Evolutionary conservation across 192 early-diverging fungal species (phyloP), one percentile per base, ranked within the genome.

Genomic region (Gaertneriomyces semiglobifer): DNA sequence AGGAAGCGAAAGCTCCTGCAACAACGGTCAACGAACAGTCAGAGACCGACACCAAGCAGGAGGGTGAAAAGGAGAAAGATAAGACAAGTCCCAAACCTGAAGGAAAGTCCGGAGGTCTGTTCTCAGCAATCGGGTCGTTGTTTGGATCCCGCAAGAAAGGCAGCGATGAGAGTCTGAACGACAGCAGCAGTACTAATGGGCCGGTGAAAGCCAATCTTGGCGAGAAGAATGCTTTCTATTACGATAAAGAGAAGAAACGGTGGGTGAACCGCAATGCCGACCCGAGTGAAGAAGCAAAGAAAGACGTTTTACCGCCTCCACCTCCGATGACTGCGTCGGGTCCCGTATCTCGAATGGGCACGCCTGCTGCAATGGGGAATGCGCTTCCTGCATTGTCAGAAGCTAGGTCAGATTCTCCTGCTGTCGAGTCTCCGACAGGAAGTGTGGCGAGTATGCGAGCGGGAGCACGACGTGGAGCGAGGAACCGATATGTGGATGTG

Each of bases 161-260:
- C 41, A 43, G 52, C 19, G 52, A 53, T 42, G 48, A 48, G 8
- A n/a, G 18, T 38, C 51, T 54, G 44, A 51, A 73, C 19, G 16
- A 62, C 18, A 25, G 38, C 42, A 42, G 38, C 46, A 50, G 46
- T 25, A 20, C 48, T 44, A 63, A 67, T 43, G 73, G 64, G 54
- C 77, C 85, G 4, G 76, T 83, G 52, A 88, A 89, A 69, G 96
- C 93, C 3, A 92, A 99, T 71, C 66, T 96, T 56, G 93, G 93
- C 7, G 87, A 93, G 63, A 86, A 90, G 53, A 91, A 77, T 42
- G 76, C 86, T 4, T 92, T 94, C 71, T 89, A 88, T 66, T 99
- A 89, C 75, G 96, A 99, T 74, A 81, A 87, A 25, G 88, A 86
- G 25, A 84, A 86, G 63, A 87, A 93, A 60, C 79, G 88, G 59